These are phyloP conservation scores for Dryas integrifolia DNA, from an alignment of 331 rosid species.

Conservation along the genomic window DNA sequence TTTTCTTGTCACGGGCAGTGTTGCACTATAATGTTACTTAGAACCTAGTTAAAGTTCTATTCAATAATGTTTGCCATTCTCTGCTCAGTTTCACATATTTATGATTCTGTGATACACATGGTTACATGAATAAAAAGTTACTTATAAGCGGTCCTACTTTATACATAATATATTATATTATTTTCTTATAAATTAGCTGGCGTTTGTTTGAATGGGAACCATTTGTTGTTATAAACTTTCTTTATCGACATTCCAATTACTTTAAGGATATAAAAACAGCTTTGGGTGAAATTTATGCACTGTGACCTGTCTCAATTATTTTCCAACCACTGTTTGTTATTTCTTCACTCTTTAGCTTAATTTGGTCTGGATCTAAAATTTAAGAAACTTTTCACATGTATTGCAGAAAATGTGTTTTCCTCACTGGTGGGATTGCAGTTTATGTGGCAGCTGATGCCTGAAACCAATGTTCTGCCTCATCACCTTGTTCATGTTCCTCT, in stretches of 20 bases:
- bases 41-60: not conserved
- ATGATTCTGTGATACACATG: not conserved
- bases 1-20: not conserved
- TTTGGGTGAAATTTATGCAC: not conserved
- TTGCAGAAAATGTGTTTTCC: slow-evolving; percentile 92
- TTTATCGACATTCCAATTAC: too few species aligned
- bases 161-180: too few species aligned
- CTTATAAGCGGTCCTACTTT: not conserved
- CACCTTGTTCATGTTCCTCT: slow-evolving; percentile 87
- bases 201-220: too few species aligned
- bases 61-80: not conserved
- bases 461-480: slow-evolving; percentile 47
- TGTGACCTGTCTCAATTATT: not conserved
- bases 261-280: too few species aligned
- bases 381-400: slow-evolving; percentile 20
- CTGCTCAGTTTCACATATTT: not conserved
- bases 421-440: slow-evolving; percentile 95
- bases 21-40: not conserved
- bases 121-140: not conserved
- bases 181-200: too few species aligned
- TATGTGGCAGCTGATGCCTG: slow-evolving; percentile 70
- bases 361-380: slow-evolving; percentile 20
- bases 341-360: slow-evolving; percentile 11
- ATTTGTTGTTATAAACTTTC: too few species aligned
- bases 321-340: not conserved